phyloP scores from a whole-genome alignment of 1,139 yeast genomes.

The Wickerhamiella pararugosa region DNA sequence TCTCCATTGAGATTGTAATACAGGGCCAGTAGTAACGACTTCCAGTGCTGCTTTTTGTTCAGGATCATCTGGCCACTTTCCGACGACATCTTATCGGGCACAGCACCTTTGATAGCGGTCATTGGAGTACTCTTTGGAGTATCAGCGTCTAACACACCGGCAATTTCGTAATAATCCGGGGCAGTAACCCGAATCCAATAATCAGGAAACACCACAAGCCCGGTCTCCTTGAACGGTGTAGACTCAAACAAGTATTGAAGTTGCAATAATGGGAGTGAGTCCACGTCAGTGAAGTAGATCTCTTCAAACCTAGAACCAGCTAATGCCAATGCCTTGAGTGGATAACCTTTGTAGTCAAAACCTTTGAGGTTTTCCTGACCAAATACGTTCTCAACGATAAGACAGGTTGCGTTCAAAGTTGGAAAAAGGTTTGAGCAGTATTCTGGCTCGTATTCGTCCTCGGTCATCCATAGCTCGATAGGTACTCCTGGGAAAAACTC shows the following conservation, averaged over 20 bases:
- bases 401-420: slow-evolving; percentile 52
- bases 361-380: slow-evolving; percentile 30
- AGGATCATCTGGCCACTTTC: slow-evolving; percentile 75
- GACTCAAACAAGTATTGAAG: slow-evolving; percentile 41
- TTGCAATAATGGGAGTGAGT: slow-evolving; percentile 47
- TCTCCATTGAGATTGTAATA: slow-evolving; percentile 77
- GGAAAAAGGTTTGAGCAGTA: slow-evolving; percentile 55
- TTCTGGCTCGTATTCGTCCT: slow-evolving; percentile 54
- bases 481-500: slow-evolving; percentile 52
- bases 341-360: slow-evolving; percentile 55
- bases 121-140: slow-evolving; percentile 17
- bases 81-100: slow-evolving; percentile 58
- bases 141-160: slow-evolving; percentile 27
- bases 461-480: slow-evolving; percentile 63
- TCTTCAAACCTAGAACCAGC: slow-evolving; percentile 65
- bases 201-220: slow-evolving; percentile 70
- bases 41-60: slow-evolving; percentile 48
- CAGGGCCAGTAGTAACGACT: slow-evolving; percentile 48
- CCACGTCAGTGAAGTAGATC: slow-evolving; percentile 60
- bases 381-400: slow-evolving; percentile 42
- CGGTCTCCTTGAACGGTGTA: slow-evolving; percentile 38
- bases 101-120: slow-evolving; percentile 49
- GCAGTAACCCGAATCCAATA: slow-evolving; percentile 65
- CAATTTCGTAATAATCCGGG: slow-evolving; percentile 53
- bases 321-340: slow-evolving; percentile 62